Evolutionary conservation across 306 rosid genomes (phyloP), one percentile per base, ranked within the genome.

Genomic region (Rubus parviflorus): DNA sequence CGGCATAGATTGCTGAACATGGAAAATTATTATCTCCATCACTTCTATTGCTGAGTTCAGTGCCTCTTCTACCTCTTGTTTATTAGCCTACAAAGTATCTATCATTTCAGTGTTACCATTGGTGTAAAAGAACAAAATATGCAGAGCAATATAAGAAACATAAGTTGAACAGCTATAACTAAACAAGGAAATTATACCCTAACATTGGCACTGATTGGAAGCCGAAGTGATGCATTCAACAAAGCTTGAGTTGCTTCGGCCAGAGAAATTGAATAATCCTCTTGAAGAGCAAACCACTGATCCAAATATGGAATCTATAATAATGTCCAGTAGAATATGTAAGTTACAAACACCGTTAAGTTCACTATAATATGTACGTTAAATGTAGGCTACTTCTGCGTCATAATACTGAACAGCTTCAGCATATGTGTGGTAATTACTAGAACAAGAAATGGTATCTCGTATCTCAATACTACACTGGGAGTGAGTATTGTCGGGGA

Each of bases 221-320:
- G 89, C 79, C 80, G 97, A 76, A 80, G 80, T 17, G 94, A 90
- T 56, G 92, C 87, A 75, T 93, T 93, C 77, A 86, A 58, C 90
- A 93, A 74, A 74, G 94, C 98, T 70, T 78, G 87, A 75, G 52
- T 75, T 47, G 77, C 79, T 86, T 90, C 98, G 51, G 88, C 76
- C 71, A 89, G 79, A 69, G 86, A 86, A 75, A 76, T 43, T 11
- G 93, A 87, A 84, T 88, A 91, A 65, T 85, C 94, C 81, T 63
- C 94, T 58, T 88, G 83, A 42, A 90, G 74, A 76, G 75, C 53
- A 52, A 90, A 87, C 98, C 98, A 93, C 85, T 86, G 91, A 68
- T 87, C 91, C 84, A 93, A 74, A 78, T 80, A 83, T 30, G 97
- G 93, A 83, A 85, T 83, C 98, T 93, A 84, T 73, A 81, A 84